These are phyloP conservation scores for Penicillium ochrochloron DNA, from an alignment of 495 filamentous ascomycete genomes.

Conservation along the genomic window DNA sequence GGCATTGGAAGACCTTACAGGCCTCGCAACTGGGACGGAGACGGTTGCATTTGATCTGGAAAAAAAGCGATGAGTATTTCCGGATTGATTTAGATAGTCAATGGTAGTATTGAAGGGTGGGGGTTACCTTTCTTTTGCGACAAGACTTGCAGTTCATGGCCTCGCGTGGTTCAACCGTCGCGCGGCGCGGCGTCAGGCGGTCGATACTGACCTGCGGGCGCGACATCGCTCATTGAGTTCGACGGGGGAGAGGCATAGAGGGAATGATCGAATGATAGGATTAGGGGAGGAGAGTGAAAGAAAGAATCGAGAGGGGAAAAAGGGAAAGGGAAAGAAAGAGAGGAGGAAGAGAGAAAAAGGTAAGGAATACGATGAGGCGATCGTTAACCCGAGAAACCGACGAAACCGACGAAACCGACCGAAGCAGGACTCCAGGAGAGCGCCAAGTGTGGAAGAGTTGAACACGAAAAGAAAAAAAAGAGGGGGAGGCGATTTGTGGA, in stretches of 20 bases:
- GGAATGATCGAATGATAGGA: not conserved
- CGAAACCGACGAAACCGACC: not conserved
- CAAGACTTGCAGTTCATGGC: slow-evolving; percentile 95
- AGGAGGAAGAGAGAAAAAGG: not conserved
- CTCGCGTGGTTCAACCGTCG: slow-evolving; percentile 77
- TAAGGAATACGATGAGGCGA: slow-evolving; percentile 17
- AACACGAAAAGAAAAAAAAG: not conserved
- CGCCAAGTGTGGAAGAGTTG: too few relatives aligned
- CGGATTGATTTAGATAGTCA: not conserved
- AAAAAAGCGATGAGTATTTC: slow-evolving; percentile 5
- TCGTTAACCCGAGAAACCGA: not conserved
- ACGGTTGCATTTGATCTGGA: slow-evolving; percentile 87
- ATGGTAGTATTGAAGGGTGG: not conserved
- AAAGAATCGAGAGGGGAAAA: slow-evolving; percentile 13
- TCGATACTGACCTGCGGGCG: slow-evolving; percentile 85
- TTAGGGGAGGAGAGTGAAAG: slow-evolving; percentile 5
- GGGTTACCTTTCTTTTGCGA: slow-evolving; percentile 77
- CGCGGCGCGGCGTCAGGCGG: slow-evolving; percentile 72
- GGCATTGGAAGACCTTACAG: slow-evolving; percentile 84
- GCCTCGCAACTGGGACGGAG: slow-evolving; percentile 82
- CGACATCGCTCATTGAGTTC: slow-evolving; percentile 54
- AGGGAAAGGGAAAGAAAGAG: slow-evolving; percentile 19
- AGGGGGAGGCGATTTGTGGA: slow-evolving; percentile 14
- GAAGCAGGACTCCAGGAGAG: too few relatives aligned
- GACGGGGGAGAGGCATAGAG: slow-evolving; percentile 8